phyloP scores from a whole-genome alignment of 345 rosid genomes.

The Kandelia obovata region DNA sequence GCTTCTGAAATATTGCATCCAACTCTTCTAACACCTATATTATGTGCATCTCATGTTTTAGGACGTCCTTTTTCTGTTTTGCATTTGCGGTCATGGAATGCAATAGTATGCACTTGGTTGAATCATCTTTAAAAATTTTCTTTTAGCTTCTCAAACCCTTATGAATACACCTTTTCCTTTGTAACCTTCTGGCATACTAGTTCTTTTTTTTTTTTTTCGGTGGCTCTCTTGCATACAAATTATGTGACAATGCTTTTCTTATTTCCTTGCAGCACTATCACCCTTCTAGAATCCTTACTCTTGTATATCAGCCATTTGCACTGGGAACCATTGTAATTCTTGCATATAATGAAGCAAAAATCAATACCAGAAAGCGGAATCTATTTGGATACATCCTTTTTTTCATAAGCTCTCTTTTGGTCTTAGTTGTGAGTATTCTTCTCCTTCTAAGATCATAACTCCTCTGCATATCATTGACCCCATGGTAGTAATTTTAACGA shows the following conservation, averaged over 20 bases:
- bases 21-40: too few relatives aligned
- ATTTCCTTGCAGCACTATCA: slow-evolving; percentile 54
- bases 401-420: slow-evolving; percentile 46
- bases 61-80: too few relatives aligned
- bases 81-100: too few relatives aligned
- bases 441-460: background rate
- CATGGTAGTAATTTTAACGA: background rate
- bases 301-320: slow-evolving; percentile 78
- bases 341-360: slow-evolving; percentile 59
- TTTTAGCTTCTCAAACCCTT: background rate
- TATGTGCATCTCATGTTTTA: too few relatives aligned
- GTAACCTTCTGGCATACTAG: background rate
- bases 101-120: too few relatives aligned
- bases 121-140: background rate
- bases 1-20: too few relatives aligned
- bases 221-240: background rate
- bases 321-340: slow-evolving; percentile 52
- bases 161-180: background rate
- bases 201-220: background rate
- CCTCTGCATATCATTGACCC: background rate
- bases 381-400: slow-evolving; percentile 64
- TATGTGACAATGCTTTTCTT: slow-evolving; percentile 11
- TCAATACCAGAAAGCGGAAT: slow-evolving; percentile 63
- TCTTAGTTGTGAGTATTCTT: slow-evolving; percentile 58
- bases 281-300: slow-evolving; percentile 69